phyloP scores from a whole-genome alignment of 1,284 basidiomycete species.

The Ganoderma sinense region DNA sequence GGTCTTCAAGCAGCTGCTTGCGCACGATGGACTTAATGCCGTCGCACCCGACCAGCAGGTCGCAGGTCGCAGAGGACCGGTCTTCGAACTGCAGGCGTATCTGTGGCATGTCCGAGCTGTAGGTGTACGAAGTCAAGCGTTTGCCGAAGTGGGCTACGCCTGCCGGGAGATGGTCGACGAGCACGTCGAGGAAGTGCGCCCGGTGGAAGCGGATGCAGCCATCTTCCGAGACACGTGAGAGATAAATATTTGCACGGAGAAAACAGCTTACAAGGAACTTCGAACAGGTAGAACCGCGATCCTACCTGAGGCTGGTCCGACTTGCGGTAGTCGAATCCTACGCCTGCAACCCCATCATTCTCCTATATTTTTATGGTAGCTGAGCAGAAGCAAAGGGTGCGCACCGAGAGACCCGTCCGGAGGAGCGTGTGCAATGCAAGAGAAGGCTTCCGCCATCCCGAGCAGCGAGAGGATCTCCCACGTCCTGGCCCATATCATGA shows the following conservation, averaged over 20 bases:
- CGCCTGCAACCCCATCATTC: conserved; percentile 33
- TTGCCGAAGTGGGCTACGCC: conserved; percentile 52
- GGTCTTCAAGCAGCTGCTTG: conserved; percentile 41
- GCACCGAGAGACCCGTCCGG: conserved; percentile 47
- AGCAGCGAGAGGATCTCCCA: conserved; percentile 52
- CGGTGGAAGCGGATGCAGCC: conserved; percentile 53
- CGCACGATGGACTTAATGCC: conserved; percentile 60
- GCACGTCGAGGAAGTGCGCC: conserved; percentile 54
- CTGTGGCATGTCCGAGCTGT: conserved; percentile 8
- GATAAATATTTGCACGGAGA: not conserved
- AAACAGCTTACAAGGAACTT: conserved; percentile 46
- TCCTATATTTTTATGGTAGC: not conserved
- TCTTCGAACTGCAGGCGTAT: conserved; percentile 45
- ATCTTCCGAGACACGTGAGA: conserved; percentile 33
- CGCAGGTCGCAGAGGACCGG: conserved; percentile 47
- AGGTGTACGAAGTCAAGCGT: conserved; percentile 44
- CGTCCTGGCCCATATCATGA: conserved; percentile 53
- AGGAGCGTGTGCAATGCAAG: conserved; percentile 50
- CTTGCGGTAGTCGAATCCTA: conserved; percentile 53
- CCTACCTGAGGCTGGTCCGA: conserved; percentile 50
- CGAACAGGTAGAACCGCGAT: conserved; percentile 46
- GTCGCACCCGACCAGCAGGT: conserved; percentile 57
- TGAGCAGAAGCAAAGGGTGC: conserved; percentile 5
- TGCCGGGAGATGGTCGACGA: conserved; percentile 48
- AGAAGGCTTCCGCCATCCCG: conserved; percentile 48